phyloP scores from a whole-genome alignment of 768 basidiomycete species.

The Mycena filopes region DNA sequence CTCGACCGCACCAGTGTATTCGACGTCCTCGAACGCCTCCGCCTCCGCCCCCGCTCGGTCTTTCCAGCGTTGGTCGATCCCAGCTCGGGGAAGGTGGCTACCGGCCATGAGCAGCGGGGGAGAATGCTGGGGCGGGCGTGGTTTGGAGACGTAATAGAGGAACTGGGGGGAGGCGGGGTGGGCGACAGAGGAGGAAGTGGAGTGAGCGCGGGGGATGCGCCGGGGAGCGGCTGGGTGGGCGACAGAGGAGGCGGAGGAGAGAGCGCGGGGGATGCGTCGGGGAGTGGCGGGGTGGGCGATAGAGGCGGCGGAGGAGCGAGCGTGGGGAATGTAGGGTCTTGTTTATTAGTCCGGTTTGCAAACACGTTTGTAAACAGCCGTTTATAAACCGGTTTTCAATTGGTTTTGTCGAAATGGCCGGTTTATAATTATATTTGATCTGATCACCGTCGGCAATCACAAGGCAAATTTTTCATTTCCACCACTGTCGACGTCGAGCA shows the following conservation, averaged over 20 bases:
- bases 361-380: too few relatives aligned
- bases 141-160: neutral
- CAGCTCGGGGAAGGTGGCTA: neutral
- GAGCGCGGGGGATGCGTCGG: neutral
- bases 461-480: too few relatives aligned
- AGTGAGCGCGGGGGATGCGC: neutral
- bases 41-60: neutral
- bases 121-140: slow-evolving; percentile 5
- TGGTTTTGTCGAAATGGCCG: too few relatives aligned
- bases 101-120: neutral
- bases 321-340: neutral
- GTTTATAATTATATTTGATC: too few relatives aligned
- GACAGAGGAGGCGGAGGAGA: neutral
- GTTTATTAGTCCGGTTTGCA: too few relatives aligned
- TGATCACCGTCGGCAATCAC: too few relatives aligned
- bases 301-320: neutral
- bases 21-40: neutral
- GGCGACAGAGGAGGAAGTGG: neutral
- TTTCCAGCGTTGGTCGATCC: neutral
- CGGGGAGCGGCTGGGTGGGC: neutral
- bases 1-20: neutral
- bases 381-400: too few relatives aligned
- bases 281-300: neutral
- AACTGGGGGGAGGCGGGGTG: neutral
- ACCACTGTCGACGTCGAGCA: too few relatives aligned